Conservation (phyloP, 495 filamentous ascomycete genomes). For the Aspergillus ostianus region DNA sequence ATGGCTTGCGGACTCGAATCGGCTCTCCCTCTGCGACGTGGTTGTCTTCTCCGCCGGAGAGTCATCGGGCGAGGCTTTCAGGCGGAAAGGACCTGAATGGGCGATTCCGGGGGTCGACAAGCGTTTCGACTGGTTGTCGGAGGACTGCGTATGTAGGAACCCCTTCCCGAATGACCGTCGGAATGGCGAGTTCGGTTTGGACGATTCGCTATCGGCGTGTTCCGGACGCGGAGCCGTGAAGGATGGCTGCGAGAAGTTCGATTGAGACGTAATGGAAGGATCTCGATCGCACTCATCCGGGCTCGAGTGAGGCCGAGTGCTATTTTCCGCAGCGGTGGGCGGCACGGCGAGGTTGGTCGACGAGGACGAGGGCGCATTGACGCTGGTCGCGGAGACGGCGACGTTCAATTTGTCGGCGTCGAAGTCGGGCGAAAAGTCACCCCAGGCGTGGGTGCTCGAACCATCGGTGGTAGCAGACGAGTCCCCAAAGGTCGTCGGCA, state of each 20-base stretch:
- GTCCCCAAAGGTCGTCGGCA: constrained; percentile 24
- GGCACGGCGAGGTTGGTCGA: constrained; percentile 30
- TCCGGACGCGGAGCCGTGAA: constrained; percentile 23
- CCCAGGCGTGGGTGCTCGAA: constrained; percentile 16
- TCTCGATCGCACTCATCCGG: constrained; percentile 32
- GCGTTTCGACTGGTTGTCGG: constrained; percentile 27
- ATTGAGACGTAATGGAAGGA: constrained; percentile 22
- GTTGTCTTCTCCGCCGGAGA: constrained; percentile 27
- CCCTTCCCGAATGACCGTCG: constrained; percentile 37
- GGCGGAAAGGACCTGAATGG: constrained; percentile 32
- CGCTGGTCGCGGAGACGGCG: constrained; percentile 17
- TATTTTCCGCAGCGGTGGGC: constrained; percentile 27
- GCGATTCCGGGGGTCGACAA: constrained; percentile 28
- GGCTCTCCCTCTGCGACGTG: constrained; percentile 28
- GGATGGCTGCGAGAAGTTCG: constrained; percentile 32
- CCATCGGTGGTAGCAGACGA: constrained; percentile 12
- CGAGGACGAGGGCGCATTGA: constrained; percentile 32
- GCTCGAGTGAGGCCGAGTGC: constrained; percentile 35
- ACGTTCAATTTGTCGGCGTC: constrained; percentile 29
- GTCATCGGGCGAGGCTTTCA: constrained; percentile 37
- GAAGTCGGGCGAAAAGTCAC: constrained; percentile 23
- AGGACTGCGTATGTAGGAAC: constrained; percentile 19
- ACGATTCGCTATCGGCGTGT: constrained; percentile 30
- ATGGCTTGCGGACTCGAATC: constrained; percentile 19
- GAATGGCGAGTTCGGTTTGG: constrained; percentile 39